Base-by-base conservation (phyloP, 768 basidiomycete species). In the Tubosaeta sp. region DNA sequence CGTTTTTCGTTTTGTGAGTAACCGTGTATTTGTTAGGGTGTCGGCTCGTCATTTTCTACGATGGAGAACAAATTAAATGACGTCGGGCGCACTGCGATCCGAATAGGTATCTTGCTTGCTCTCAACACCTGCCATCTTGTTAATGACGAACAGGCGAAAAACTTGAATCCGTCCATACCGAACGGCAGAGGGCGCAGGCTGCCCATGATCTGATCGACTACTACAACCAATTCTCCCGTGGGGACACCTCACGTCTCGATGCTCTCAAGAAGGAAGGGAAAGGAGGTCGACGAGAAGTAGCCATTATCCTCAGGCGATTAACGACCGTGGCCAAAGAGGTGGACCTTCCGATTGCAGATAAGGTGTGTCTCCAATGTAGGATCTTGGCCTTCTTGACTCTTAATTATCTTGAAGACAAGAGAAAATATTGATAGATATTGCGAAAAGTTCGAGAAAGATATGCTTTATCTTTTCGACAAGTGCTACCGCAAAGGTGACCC, bases 401-500 rank as follows among this genome's bases (percentile, higher is more conserved):
- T 19, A 57, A 22, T 8, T 31, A 12, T 34, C 14, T 11, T 3
- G 19, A 61, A 94, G 87, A 93, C 94, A 2, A 76, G 90, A 54
- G 94, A 96, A 66, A 86, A 77, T 51, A 93, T 99, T 53, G 95
- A 98, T 61, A 89, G 87, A 65, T 98, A 97, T 60, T 96, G 96
- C 72, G 96, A 99, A 72, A 91, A 88, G 68, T 98, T 98, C 57
- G 96, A 99, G 70, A 98, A 95, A 72, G 95, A 98, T 64, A 95
- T 97, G 83, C 81, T 99, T 47, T 84, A 89, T 63, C 75, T 98
- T 36, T 99, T 99, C 65, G 96, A 99, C 67, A 76, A 88, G 58
- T 94, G 90, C 61, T 99, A 98, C 70, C 83, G 94, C 46, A 91
- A 92, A 64, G 94, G 94, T 29, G 96, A 99, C 65, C 96, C 96